Evolutionary conservation across 305 asterid genomes (phyloP).

Genomic region (Lippia alba): DNA sequence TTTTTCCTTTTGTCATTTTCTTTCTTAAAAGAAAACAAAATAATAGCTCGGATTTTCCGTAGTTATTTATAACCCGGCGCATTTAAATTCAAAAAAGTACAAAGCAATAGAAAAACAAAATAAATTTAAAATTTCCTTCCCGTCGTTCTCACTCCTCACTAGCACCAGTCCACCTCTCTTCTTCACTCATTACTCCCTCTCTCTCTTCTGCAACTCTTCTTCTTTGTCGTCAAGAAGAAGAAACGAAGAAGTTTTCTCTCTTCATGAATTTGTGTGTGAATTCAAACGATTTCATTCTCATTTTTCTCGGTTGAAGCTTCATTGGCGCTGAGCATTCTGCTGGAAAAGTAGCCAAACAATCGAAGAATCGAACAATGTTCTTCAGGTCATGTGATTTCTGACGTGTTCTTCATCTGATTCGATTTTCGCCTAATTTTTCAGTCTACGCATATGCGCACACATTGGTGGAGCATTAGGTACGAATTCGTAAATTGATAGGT

Average conservation of each 20-base stretch:
- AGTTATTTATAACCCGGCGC: constrained; percentile 11
- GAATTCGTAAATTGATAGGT: constrained; percentile 10
- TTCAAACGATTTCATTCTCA: neutral
- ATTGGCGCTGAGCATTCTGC: constrained; percentile 39
- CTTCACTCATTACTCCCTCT: constrained; percentile 49
- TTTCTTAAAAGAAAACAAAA: too few species aligned
- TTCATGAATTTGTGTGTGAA: neutral
- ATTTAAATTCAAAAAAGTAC: constrained; percentile 43
- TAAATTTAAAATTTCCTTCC: constrained; percentile 28
- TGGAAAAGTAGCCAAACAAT: constrained; percentile 41
- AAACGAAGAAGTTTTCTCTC: constrained; percentile 36
- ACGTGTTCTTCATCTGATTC: constrained; percentile 46
- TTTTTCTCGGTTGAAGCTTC: constrained; percentile 46
- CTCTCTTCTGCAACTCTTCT: constrained; percentile 48
- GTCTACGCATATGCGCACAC: constrained; percentile 24
- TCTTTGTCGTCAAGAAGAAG: constrained; percentile 65
- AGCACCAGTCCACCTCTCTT: constrained; percentile 43
- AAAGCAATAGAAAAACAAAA: constrained; percentile 1
- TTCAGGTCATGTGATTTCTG: constrained; percentile 72
- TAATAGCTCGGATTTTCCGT: neutral
- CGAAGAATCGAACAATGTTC: constrained; percentile 37
- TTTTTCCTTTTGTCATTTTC: neutral
- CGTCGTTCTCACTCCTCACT: constrained; percentile 49
- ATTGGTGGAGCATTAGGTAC: constrained; percentile 28
- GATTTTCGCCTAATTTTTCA: constrained; percentile 20